These are phyloP conservation scores for Fusarium napiforme DNA, from an alignment of 2,329 filamentous ascomycete species.

Conservation along the genomic window DNA sequence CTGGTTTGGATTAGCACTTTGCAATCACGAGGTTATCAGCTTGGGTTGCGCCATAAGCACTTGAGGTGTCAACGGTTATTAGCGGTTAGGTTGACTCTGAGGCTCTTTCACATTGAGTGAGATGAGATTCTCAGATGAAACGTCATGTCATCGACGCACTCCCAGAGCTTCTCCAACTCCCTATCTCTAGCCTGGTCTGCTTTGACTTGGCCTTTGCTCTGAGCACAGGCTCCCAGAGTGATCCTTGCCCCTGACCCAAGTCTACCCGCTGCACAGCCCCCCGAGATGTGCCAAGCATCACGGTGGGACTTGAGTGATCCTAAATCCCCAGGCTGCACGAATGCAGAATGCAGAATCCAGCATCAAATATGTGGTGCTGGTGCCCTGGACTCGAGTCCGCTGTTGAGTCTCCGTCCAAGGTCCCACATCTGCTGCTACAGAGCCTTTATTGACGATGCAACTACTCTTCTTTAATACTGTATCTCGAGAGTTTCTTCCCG, in stretches of 20 bases:
- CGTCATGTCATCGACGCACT: conserved; percentile 38
- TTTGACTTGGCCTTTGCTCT: conserved; percentile 15
- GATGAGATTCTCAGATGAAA: conserved; percentile 20
- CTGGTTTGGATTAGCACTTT: not conserved
- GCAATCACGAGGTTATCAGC: not conserved
- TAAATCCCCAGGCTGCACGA: conserved; percentile 37
- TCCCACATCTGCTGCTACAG: conserved; percentile 35
- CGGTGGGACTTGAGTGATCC: conserved; percentile 35
- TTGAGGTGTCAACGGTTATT: conserved; percentile 16
- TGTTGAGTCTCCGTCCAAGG: conserved; percentile 15
- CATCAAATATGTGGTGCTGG: conserved; percentile 36
- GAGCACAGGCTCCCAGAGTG: conserved; percentile 32
- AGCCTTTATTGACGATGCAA: conserved; percentile 9
- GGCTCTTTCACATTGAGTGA: conserved; percentile 14
- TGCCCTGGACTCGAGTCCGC: conserved; percentile 33
- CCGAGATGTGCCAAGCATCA: conserved; percentile 43
- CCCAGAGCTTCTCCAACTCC: conserved; percentile 28
- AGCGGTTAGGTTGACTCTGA: conserved; percentile 4
- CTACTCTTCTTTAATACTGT: conserved; percentile 11
- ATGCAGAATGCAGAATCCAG: conserved; percentile 28
- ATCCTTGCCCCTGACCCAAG: conserved; percentile 37
- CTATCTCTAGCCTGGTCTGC: conserved; percentile 9
- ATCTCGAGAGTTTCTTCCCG: conserved; percentile 23
- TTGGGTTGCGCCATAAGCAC: conserved; percentile 26
- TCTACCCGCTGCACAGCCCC: conserved; percentile 47